phyloP scores from a whole-genome alignment of 2,329 filamentous ascomycete species.

The Fusarium neocosmosporiellum region DNA sequence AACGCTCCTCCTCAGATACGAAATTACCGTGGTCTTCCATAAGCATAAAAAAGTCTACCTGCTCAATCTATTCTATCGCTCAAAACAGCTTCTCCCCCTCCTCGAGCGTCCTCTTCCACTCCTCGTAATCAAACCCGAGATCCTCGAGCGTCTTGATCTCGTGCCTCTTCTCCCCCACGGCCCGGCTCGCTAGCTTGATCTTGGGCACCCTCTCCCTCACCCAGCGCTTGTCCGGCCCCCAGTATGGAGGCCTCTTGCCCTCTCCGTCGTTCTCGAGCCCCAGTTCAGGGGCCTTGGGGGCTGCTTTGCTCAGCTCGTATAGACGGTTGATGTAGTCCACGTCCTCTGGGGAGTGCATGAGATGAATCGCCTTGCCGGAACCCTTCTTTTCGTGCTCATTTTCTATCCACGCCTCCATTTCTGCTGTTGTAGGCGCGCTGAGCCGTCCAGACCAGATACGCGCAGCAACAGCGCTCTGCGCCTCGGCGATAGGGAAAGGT shows the following conservation, averaged over 20 bases:
- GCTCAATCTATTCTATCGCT: not conserved
- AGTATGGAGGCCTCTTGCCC: slow-evolving; percentile 53
- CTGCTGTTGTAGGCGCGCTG: slow-evolving; percentile 60
- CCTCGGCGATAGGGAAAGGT: slow-evolving; percentile 78
- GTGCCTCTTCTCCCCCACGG: slow-evolving; percentile 49
- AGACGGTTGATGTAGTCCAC: slow-evolving; percentile 70
- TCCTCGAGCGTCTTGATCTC: slow-evolving; percentile 50
- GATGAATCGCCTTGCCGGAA: slow-evolving; percentile 53
- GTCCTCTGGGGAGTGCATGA: slow-evolving; percentile 63
- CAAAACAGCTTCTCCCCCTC: slow-evolving; percentile 27
- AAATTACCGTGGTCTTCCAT: not conserved
- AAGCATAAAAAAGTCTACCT: not conserved
- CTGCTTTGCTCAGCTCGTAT: slow-evolving; percentile 59
- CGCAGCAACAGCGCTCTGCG: slow-evolving; percentile 74
- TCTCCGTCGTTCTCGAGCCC: slow-evolving; percentile 51
- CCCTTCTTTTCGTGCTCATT: slow-evolving; percentile 62
- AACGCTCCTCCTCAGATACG: no score
- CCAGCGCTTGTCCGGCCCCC: slow-evolving; percentile 54
- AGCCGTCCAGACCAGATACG: slow-evolving; percentile 74
- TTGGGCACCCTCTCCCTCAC: slow-evolving; percentile 52
- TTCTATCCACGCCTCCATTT: slow-evolving; percentile 73
- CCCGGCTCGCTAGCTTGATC: slow-evolving; percentile 54
- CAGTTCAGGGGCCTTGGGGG: slow-evolving; percentile 42
- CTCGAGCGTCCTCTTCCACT: slow-evolving; percentile 42
- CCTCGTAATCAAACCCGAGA: slow-evolving; percentile 53